phyloP scores from a whole-genome alignment of 139 green algal genomes.

The Spirogloea muscicola region DNA sequence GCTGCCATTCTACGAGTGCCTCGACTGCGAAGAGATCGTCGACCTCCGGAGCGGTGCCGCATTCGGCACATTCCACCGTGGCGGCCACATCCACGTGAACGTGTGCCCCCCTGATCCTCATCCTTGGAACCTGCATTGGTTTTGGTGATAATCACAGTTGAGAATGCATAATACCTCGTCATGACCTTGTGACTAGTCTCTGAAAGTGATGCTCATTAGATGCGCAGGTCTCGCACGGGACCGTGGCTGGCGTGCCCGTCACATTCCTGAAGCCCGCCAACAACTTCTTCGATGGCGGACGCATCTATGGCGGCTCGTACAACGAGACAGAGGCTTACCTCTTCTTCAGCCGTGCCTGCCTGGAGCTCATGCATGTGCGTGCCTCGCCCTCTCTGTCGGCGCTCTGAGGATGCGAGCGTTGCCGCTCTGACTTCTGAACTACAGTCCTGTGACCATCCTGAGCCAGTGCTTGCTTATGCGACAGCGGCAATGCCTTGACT shows the following conservation, averaged over 20 bases:
- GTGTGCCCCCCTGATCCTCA: too few species aligned
- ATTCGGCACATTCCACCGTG: constrained; percentile 21
- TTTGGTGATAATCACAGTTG: too few species aligned
- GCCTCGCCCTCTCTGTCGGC: background rate
- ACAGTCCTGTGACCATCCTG: too few species aligned
- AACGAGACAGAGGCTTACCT: constrained; percentile 94
- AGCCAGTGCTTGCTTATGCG: too few species aligned
- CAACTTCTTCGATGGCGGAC: constrained; percentile 55
- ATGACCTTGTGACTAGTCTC: too few species aligned
- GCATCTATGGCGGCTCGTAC: constrained; percentile 90
- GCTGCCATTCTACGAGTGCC: constrained; percentile 85
- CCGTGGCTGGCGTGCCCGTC: constrained; percentile 32
- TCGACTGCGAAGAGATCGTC: constrained; percentile 51
- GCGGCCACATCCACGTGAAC: constrained; percentile 24
- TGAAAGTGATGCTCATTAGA: too few species aligned
- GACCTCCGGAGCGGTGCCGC: constrained; percentile 1
- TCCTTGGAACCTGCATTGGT: too few species aligned
- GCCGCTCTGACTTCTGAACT: too few species aligned
- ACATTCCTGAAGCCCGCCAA: constrained; percentile 32
- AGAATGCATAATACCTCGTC: too few species aligned
- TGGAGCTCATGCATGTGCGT: constrained; percentile 74
- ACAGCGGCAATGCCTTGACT: too few species aligned
- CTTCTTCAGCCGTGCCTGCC: constrained; percentile 81
- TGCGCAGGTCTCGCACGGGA: constrained; percentile 6
- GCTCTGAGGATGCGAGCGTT: too few species aligned